Evolutionary conservation across 805 yeast genomes (phyloP), one percentile per base, ranked within the genome.

Genomic region (Lipomyces japonicus): DNA sequence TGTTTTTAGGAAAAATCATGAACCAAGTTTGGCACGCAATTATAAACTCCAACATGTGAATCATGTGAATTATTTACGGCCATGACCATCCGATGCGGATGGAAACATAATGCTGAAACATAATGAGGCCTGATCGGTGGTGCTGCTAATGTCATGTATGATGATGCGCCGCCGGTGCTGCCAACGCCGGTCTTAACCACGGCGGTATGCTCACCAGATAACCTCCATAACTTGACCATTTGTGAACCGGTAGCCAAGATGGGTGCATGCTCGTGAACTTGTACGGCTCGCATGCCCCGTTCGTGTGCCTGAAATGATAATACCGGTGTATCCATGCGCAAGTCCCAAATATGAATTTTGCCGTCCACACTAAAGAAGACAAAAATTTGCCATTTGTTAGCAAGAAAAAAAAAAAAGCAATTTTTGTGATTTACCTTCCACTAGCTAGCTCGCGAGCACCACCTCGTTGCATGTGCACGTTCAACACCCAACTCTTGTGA

Each of bases 231-330:
- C 39, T 86, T 83, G 14, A 89, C 80, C 31, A 78, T 75, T 54
- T 84, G 84, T 1, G 90, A 82, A 0, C 96, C 97, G 2, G 96
- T 84, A 1, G 90, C 91, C 50, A 93, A 78, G 2, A 93, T 75
- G 1, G 98, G 97, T 0, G 97, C 98, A 69, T 93, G 98, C 62
- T 93, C 98, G 68, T 93, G 98, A 3, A 87, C 79, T 62, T 86
- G 84, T 48, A 88, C 75, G 19, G 87, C 76, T 5, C 93, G 78
- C 76, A 79, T 75, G 2, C 73, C 71, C 42, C 72, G 70, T 1
- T 72, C 71, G 16, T 68, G 73, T n/a, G 85, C 84, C 21, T 70
- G 71, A 69, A 82, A 87, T 1, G 80, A 70, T 4, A 76, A 70
- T 2, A 91, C 86, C 0, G 96, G 91, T 7, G 79, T 53, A 41